Conservation (phyloP, 306 rosid genomes). For the Sphenostylis stenocarpa region DNA sequence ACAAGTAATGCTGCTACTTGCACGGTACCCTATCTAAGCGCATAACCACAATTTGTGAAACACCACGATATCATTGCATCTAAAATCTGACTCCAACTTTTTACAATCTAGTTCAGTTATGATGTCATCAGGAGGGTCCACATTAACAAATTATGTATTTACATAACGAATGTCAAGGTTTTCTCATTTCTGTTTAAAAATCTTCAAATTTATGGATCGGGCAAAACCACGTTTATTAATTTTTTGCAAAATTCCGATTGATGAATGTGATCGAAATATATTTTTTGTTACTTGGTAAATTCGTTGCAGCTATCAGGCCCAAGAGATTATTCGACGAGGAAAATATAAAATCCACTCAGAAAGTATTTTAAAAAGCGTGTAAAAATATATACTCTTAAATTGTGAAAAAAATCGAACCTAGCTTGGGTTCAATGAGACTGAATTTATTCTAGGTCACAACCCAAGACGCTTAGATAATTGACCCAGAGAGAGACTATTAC, state of each 20-base stretch:
- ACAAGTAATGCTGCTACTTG: constrained; percentile 9
- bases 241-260: background rate
- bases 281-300: background rate
- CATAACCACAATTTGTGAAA: background rate
- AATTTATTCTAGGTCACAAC: background rate
- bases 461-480: background rate
- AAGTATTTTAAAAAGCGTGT: background rate
- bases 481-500: no score
- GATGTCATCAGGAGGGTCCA: background rate
- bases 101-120: background rate
- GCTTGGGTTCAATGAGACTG: background rate
- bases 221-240: background rate
- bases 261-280: background rate
- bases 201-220: background rate
- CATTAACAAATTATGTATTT: background rate
- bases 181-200: background rate
- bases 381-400: background rate
- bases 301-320: background rate
- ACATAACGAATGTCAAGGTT: background rate
- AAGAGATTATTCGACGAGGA: background rate
- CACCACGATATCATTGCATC: background rate
- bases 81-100: background rate
- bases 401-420: background rate
- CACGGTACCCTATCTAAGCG: background rate
- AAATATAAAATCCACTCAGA: background rate